Evolutionary conservation across 2,329 filamentous ascomycete genomes (phyloP), one percentile per base, ranked within the genome.

Genomic region (Sporothrix curviconia): DNA sequence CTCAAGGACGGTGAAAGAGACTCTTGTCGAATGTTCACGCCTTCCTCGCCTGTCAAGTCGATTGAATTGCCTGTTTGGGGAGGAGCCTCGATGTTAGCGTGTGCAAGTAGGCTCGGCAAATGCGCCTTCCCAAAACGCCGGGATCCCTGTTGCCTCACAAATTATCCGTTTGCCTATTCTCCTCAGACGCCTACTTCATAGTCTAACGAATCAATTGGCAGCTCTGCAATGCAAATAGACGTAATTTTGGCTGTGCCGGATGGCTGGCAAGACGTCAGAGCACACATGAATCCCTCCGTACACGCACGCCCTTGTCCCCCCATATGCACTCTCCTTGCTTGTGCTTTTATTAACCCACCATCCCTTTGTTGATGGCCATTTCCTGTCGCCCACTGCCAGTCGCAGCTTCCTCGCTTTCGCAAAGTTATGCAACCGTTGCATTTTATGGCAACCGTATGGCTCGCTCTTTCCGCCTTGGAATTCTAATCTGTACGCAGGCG

Each of bases 401-500:
- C 39, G 51, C 39, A 42, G 22, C 40, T 55, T 55, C 32, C 22
- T 22, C 15, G 15, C 46, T 55, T 53, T 24, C 24, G 19, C 47
- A 30, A 30, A 14, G 24, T 28, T 15, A 49, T 36, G 30, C 30
- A 36, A n/a, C n/a, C 24, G 15, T 24, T 22, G 9, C 25, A 30
- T 25, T 40, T 36, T 46, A 34, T n/a, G 39, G 17, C 50, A 42
- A n/a, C 25, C 17, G 37, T 11, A 17, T 24, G 39, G 51, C 39
- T 54, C 51, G 51, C 39, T 54, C 51, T 54, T 54, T 43, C 51
- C 39, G 25, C 37, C 30, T 43, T 46, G 5, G 24, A 44, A 30
- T 9, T 36, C 8, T 19, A 39, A 24, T 25, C 15, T n/a, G n/a
- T n/a, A n/a, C n/a, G n/a, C 32, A 36, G 22, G 22, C 22, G 22